Percentiles rank a stretch among this genome's conserved stretches.
Conservation (phyloP, 257 asterid genomes). For the Plantago ovata region DNA sequence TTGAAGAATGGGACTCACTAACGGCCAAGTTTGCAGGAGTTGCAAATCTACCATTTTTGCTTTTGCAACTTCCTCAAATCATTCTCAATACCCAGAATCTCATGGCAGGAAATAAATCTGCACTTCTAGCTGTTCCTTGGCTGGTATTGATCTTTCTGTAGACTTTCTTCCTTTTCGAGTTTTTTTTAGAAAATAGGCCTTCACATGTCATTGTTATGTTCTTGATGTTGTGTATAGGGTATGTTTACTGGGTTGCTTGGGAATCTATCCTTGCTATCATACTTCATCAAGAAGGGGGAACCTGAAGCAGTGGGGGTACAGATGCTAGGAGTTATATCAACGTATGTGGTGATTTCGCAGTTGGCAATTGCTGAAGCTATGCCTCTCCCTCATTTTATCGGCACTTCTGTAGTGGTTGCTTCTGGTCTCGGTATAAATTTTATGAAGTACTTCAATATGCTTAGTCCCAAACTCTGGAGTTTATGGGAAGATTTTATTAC, state of each 20-base stretch:
- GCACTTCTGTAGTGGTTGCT: constrained; percentile 67
- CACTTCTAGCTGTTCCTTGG: constrained; percentile 95
- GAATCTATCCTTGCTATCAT: constrained; percentile 76
- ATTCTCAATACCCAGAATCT: constrained; percentile 90
- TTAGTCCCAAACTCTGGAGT: constrained; percentile 64
- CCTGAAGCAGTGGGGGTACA: constrained; percentile 84
- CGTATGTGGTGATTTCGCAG: constrained; percentile 74
- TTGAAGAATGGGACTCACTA: constrained; percentile 82
- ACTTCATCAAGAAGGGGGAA: constrained; percentile 88
- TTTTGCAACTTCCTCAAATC: constrained; percentile 93
- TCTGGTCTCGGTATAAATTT: constrained; percentile 71
- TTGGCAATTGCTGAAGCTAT: constrained; percentile 92
- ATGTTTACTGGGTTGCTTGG: constrained; percentile 98
- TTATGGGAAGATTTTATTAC: constrained; percentile 94
- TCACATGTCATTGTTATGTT: constrained; percentile 4
- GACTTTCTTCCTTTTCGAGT: constrained; percentile 17
- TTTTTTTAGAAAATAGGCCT: constrained; percentile 6
- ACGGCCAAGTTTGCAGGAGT: constrained; percentile 94
- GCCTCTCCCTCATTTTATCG: constrained; percentile 88
- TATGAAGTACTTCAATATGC: constrained; percentile 60
- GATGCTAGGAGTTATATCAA: constrained; percentile 77
- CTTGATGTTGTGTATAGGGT: constrained; percentile 50
- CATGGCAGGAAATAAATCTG: constrained; percentile 65
- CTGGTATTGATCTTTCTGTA: constrained; percentile 52
- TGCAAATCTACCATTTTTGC: constrained; percentile 82